Evolutionary conservation across 805 yeast genomes (phyloP).

Genomic region (Metschnikowia noctiluminum): DNA sequence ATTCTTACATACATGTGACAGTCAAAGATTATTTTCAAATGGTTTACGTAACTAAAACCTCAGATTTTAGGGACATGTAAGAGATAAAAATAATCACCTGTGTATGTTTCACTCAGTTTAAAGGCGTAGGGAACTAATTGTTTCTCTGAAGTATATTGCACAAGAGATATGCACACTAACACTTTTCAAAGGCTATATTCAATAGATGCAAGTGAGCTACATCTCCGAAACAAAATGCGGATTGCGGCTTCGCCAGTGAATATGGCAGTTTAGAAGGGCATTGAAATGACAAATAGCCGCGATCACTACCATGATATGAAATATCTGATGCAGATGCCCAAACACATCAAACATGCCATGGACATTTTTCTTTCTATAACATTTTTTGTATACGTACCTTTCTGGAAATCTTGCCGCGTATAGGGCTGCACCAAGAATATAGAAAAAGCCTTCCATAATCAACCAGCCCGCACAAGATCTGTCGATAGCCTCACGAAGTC

Average conservation of each 20-base stretch:
- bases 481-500: conserved; percentile 43
- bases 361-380: conserved; percentile 14
- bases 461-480: conserved; percentile 63
- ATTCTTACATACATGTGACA: no score
- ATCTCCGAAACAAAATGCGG: neutral
- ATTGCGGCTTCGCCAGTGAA: neutral
- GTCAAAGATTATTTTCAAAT: no score
- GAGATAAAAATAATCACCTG: no score
- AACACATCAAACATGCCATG: conserved; percentile 52
- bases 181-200: no score
- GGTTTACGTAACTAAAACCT: no score
- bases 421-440: conserved; percentile 73
- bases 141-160: no score
- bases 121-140: no score
- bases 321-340: conserved; percentile 85
- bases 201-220: no score
- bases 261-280: conserved; percentile 47
- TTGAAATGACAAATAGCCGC: conserved; percentile 74
- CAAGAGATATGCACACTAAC: no score
- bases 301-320: conserved; percentile 71
- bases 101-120: no score
- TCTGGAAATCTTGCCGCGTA: conserved; percentile 84
- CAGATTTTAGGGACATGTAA: no score
- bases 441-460: conserved; percentile 65
- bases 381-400: conserved; percentile 36